Evolutionary conservation across 768 basidiomycete species (phyloP), one percentile per base, ranked within the genome.

Genomic region (Strobilomyces dryophilus): DNA sequence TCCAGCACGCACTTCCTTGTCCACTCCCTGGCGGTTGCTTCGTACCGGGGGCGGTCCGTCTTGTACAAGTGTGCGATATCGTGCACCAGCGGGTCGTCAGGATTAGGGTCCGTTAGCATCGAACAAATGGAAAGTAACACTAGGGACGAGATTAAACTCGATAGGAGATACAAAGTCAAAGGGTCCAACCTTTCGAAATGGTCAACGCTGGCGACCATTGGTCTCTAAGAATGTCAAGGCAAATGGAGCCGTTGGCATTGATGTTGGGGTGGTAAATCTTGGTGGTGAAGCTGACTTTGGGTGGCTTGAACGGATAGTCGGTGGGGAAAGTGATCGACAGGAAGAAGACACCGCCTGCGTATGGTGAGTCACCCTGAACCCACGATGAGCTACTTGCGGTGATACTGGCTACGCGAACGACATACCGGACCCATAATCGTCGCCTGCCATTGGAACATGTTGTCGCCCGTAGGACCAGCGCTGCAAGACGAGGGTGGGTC

Each of bases 241-340:
- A 99, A 73, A 99, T 98, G 59, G 92, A 95, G 39, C 97, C 97
- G 66, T 99, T 99, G 63, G 95, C 92, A 71, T 99, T 99, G 93
- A 99, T 98, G 80, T 98, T 98, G 34, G 95, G 95, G 74, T 98
- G 95, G 73, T 98, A 98, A 65, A 98, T 98, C 89, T 97, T 98
- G 68, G 97, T 98, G 61, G 93, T 95, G 74, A 99, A 99, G 78
- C 88, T 88, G 76, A 99, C 93, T 83, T 99, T 99, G 74, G 97
- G 97, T 40, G 97, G 97, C 77, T 98, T 98, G 87, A 98, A 98
- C 24, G 97, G 97, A 78, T 99, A 99, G 73, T 99, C 95, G 73
- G 89, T 92, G 44, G 92, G 92, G 81, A 94, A 94, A 41, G 80
- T 83, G 71, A 95, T 94, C 45, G 87, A 86, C 44, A 95, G 84